A percentile compares a stretch with the other conserved stretches of the same genome.
Evolutionary conservation across 441 rosid species (phyloP).

Genomic region (Geranium incanum): DNA sequence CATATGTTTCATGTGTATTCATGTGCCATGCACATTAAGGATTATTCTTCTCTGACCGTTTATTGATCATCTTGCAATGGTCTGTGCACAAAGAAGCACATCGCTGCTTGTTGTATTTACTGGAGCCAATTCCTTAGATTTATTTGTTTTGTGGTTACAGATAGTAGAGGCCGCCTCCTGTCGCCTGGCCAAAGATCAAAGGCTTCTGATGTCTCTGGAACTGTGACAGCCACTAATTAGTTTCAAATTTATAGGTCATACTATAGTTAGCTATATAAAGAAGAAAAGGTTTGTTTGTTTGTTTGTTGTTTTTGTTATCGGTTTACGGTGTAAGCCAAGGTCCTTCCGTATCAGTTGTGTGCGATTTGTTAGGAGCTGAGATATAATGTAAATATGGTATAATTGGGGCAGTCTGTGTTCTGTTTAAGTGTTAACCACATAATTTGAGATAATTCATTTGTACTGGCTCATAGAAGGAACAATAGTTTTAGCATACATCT

Average conservation of each 20-base stretch:
- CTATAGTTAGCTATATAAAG: neutral
- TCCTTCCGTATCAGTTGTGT: neutral
- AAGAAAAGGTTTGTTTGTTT: neutral
- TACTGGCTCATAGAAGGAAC: too few species aligned
- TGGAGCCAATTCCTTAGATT: neutral
- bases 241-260: neutral
- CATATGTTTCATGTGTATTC: neutral
- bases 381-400: neutral
- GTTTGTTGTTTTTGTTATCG: neutral
- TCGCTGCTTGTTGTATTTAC: too few species aligned
- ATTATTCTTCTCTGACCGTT: neutral
- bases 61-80: neutral
- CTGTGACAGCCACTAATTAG: neutral
- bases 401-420: neutral
- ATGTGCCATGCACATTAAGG: neutral
- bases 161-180: neutral
- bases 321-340: neutral
- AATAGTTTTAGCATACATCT: too few species aligned
- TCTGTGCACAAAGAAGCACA: too few species aligned
- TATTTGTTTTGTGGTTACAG: neutral
- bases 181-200: slow-evolving; percentile 2
- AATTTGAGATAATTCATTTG: too few species aligned
- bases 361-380: neutral
- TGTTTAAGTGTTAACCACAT: too few species aligned
- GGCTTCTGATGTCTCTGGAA: slow-evolving; percentile 4